These are phyloP conservation scores for Stagonosporopsis rhizophila DNA, from an alignment of 2,329 filamentous ascomycete species.

Conservation along the genomic window DNA sequence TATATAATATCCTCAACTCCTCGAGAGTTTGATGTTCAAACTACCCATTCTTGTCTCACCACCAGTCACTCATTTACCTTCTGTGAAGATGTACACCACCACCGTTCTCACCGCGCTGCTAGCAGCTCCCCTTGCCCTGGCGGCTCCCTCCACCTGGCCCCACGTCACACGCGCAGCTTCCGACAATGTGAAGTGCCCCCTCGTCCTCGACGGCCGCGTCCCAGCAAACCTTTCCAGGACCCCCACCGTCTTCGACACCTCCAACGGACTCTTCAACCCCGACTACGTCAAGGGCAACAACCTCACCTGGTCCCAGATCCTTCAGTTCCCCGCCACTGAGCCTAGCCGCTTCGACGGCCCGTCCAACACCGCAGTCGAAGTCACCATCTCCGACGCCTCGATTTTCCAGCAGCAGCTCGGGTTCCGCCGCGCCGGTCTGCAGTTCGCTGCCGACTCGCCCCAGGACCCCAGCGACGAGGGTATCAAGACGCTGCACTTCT, in stretches of 20 bases:
- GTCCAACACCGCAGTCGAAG: constrained; percentile 57
- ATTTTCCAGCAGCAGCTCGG: constrained; percentile 67
- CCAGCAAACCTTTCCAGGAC: constrained; percentile 28
- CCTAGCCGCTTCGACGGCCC: constrained; percentile 57
- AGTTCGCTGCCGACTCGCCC: constrained; percentile 59
- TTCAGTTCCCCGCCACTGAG: constrained; percentile 55
- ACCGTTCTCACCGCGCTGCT: constrained; percentile 28
- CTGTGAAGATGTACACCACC: constrained; percentile 33
- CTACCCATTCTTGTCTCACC: not conserved
- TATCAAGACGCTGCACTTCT: constrained; percentile 69
- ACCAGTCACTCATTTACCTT: constrained; percentile 12
- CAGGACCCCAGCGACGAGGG: constrained; percentile 61
- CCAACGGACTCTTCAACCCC: constrained; percentile 58
- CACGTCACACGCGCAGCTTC: not conserved
- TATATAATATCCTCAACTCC: not conserved
- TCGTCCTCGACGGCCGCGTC: constrained; percentile 49
- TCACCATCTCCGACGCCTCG: constrained; percentile 64
- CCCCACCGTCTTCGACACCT: constrained; percentile 43
- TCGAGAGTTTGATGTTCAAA: not conserved
- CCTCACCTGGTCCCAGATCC: constrained; percentile 59
- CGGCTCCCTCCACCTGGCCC: constrained; percentile 26
- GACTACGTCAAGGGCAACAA: constrained; percentile 61
- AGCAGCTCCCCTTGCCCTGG: constrained; percentile 34
- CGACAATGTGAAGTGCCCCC: constrained; percentile 41
- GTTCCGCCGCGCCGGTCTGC: constrained; percentile 67